Base-by-base conservation (phyloP, 208 protist species). In the Porcisia hertigi region DNA sequence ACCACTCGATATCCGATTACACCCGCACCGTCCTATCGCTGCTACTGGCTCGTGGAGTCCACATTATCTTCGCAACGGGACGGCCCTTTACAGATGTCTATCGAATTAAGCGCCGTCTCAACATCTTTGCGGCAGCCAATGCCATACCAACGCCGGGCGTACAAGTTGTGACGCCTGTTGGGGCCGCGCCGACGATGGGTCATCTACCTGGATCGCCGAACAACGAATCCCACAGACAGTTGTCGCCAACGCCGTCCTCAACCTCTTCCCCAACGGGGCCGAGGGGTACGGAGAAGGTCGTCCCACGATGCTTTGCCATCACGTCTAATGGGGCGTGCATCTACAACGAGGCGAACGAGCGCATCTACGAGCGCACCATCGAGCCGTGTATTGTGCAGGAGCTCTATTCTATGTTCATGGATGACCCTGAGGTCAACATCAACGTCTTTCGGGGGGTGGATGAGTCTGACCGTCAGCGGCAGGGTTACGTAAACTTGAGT, bases 31-130 rank as follows among this genome's bases (percentile, higher is more conserved):
- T 92, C 30, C 66, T 94, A 23, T 83, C 85, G 45, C 53, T 87
- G 64, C 82, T 96, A 69, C 67, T 89, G 36, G 78, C 80, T 2
- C 71, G 79, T 25, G 92, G 92, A 34, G 87, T 96, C 25, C 92
- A 96, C 78, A 67, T 96, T 20, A 86, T 96, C 77, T 90, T 96
- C 67, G 92, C 88, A 16, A 94, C 92, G 6, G 92, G 88, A 0
- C 89, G 90, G 23, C 88, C 85, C 23, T 90, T 88, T 77, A 87
- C 83, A 16, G 85, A 88, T 62, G 88, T 96, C 59, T 73, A 86
- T 30, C 82, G 81, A 41, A 88, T 92, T 30, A 91, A 89, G 70
- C 81, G 83, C 2, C 62, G 78, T 5, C 83, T 93, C 14, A 87
- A 90, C 69, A 87, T 93, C 53, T 93, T 93, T 49, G 86, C 81